Evolutionary conservation across 192 early-diverging fungal genomes (phyloP).

Genomic region (Entomortierella beljakovae): DNA sequence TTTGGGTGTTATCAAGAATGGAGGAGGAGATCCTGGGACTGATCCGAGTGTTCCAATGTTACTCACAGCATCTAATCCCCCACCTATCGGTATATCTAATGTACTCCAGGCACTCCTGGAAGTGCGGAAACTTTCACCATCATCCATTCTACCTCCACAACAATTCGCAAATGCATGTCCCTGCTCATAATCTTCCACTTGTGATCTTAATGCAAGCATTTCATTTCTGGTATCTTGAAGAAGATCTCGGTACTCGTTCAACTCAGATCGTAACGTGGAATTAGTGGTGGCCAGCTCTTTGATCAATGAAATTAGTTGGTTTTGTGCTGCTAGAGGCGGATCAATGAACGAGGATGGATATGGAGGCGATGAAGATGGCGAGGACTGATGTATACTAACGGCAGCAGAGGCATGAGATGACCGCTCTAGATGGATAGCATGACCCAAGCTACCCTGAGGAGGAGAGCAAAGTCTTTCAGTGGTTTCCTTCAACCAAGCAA

Average conservation of each 20-base stretch:
- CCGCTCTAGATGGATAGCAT: slow-evolving; percentile 20
- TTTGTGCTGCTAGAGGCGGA: slow-evolving; percentile 52
- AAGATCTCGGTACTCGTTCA: slow-evolving; percentile 61
- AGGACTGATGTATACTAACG: slow-evolving; percentile 22
- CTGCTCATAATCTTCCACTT: slow-evolving; percentile 61
- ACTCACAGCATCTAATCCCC: slow-evolving; percentile 46
- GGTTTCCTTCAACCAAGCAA: slow-evolving; percentile 53
- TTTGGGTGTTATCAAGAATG: slow-evolving; percentile 24
- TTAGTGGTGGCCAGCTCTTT: slow-evolving; percentile 68
- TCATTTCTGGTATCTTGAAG: slow-evolving; percentile 61
- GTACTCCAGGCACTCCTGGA: slow-evolving; percentile 43
- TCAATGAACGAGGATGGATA: slow-evolving; percentile 53
- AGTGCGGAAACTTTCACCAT: slow-evolving; percentile 17
- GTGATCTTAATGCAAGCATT: slow-evolving; percentile 51
- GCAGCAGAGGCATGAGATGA: slow-evolving; percentile 20
- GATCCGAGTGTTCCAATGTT: slow-evolving; percentile 51
- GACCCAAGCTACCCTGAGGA: slow-evolving; percentile 26
- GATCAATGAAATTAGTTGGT: slow-evolving; percentile 63
- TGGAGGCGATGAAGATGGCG: slow-evolving; percentile 44
- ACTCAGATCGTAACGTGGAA: slow-evolving; percentile 58
- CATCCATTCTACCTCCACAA: slow-evolving; percentile 23
- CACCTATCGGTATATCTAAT: slow-evolving; percentile 19
- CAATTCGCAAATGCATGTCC: slow-evolving; percentile 39
- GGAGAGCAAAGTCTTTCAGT: slow-evolving; percentile 44
- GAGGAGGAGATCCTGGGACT: slow-evolving; percentile 39